These are phyloP conservation scores for Diaporthe ilicicola DNA, from an alignment of 2,329 filamentous ascomycete genomes.

Conservation along the genomic window DNA sequence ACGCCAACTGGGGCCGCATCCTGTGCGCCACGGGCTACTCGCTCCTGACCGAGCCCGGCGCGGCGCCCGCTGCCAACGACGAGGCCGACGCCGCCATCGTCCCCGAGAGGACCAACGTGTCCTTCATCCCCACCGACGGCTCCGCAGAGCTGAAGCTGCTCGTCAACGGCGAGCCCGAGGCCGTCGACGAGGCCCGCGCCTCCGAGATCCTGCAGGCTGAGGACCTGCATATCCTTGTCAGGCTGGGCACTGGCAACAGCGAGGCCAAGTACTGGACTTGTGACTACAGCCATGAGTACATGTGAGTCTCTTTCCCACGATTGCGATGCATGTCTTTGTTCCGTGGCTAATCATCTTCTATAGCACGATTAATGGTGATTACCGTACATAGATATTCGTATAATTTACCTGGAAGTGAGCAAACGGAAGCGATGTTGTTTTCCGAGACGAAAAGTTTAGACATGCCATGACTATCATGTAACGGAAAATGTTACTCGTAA, in stretches of 20 bases:
- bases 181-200: slow-evolving; percentile 79
- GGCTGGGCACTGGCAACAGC: slow-evolving; percentile 72
- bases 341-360: slow-evolving; percentile 29
- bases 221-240: slow-evolving; percentile 81
- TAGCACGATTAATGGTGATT: slow-evolving; percentile 70
- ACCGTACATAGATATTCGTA: slow-evolving; percentile 60
- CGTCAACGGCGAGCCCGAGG: slow-evolving; percentile 81
- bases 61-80: slow-evolving; percentile 68
- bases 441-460: neutral
- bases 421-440: neutral
- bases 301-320: slow-evolving; percentile 43
- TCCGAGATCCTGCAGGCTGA: slow-evolving; percentile 81
- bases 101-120: slow-evolving; percentile 78
- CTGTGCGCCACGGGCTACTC: slow-evolving; percentile 92
- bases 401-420: neutral
- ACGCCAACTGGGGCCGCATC: slow-evolving; percentile 98
- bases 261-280: slow-evolving; percentile 85
- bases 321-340: slow-evolving; percentile 28
- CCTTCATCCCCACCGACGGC: slow-evolving; percentile 81
- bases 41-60: slow-evolving; percentile 66
- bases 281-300: slow-evolving; percentile 85
- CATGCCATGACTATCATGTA: neutral
- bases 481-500: neutral
- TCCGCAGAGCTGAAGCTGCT: slow-evolving; percentile 78
- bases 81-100: slow-evolving; percentile 68